Evolutionary conservation across 1,284 basidiomycete species (phyloP), one percentile per base, ranked within the genome.

Genomic region (Ustilago hordei): DNA sequence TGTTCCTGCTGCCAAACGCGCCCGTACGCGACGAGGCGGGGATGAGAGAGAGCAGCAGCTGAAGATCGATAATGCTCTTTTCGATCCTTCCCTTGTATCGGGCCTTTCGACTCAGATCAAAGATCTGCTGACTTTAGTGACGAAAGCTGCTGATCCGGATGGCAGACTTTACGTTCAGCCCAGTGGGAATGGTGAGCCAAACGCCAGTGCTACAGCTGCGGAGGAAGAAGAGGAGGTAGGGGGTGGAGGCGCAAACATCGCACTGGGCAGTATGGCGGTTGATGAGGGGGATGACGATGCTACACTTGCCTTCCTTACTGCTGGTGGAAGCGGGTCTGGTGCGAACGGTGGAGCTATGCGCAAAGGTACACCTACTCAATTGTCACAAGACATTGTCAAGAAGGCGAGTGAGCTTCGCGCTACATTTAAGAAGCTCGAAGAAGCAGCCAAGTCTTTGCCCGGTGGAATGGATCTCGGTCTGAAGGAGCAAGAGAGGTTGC

Each of bases 251-350:
- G 59, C 68, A 55, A 70, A 74, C 53, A 74, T 75, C 36, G 52
- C 73, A 9, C 45, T 64, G 0, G 74, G 73, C 13, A 70, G 69
- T 35, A 71, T 64, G 59, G 64, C 69, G 2, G 64, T 68, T 8
- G 74, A 76, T 31, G 74, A 76, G 32, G 74, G 65, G 1, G 74
- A 72, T 45, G 69, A 67, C 13, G 69, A 72, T 61, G 73, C 68
- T 2, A 71, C 68, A 5, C 50, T 76, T 1, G 61, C 74, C 3
- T 71, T 76, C 28, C 74, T 76, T 23, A 58, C 73, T 23, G 41
- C 64, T 9, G 64, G 60, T 28, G 34, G 38, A 4, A 32, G 41
- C 5, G 19, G 19, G 31, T 11, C 35, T 19, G 17, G 17, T 17
- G 13, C 9, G 1, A 35, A 13, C 8, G 15, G 39, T 2, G 48